Conservation (phyloP, 208 protist genomes). For the Giardia muris region DNA sequence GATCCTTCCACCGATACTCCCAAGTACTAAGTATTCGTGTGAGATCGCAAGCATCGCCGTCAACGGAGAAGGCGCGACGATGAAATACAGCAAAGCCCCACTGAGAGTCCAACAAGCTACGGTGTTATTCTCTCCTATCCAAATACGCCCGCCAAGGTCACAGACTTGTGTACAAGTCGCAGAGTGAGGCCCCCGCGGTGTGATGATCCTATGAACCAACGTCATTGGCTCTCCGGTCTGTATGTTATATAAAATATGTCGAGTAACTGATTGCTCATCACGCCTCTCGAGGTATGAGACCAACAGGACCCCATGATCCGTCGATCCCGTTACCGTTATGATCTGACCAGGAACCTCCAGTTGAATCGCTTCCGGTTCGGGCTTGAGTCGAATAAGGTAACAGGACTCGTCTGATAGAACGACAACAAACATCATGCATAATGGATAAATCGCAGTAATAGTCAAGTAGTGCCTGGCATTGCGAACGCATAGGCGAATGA, state of each 20-base stretch:
- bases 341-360: not conserved
- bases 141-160: not conserved
- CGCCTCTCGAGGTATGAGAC: not conserved
- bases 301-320: not conserved
- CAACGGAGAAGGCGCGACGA: not conserved
- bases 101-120: not conserved
- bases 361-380: not conserved
- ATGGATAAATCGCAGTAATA: not conserved
- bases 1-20: not conserved
- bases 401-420: not conserved
- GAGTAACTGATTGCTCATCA: no score
- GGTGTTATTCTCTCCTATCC: not conserved
- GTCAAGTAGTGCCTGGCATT: not conserved
- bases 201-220: not conserved
- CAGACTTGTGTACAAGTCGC: not conserved
- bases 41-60: not conserved
- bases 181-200: not conserved
- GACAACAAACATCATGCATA: not conserved
- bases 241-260: not conserved
- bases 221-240: not conserved
- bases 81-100: not conserved
- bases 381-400: not conserved
- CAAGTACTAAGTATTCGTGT: not conserved
- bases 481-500: not conserved
- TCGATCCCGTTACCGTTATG: not conserved